Evolutionary conservation across 768 basidiomycete genomes (phyloP).

Genomic region (Suillus variegatus): DNA sequence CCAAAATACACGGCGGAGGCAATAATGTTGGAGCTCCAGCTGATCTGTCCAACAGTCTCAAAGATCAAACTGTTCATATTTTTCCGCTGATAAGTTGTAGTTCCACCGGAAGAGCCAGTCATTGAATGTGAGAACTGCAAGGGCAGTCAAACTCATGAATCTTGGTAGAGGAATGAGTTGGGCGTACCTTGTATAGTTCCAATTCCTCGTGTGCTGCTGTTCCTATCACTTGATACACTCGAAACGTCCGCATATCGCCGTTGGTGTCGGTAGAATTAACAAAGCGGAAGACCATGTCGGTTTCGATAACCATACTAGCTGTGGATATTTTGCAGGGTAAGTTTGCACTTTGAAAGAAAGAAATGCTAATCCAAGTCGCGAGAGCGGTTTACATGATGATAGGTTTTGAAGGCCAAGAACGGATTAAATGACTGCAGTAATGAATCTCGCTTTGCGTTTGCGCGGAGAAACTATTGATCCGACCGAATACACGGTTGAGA

Average conservation of each 20-base stretch:
- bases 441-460: conserved; percentile 1
- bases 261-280: conserved; percentile 29
- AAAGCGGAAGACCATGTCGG: conserved; percentile 42
- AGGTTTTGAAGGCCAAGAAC: background rate
- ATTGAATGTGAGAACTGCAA: conserved; percentile 46
- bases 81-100: conserved; percentile 50
- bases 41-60: conserved; percentile 55
- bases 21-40: conserved; percentile 49
- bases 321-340: background rate
- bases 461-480: conserved; percentile 10
- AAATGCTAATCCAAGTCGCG: background rate
- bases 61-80: conserved; percentile 45
- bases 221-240: conserved; percentile 37
- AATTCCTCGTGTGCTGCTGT: conserved; percentile 25
- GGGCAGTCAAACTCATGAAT: background rate
- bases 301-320: conserved; percentile 29
- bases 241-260: conserved; percentile 46
- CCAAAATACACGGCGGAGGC: conserved; percentile 49
- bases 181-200: conserved; percentile 46
- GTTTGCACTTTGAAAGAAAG: background rate
- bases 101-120: conserved; percentile 42
- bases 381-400: background rate
- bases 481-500: background rate
- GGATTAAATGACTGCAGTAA: background rate
- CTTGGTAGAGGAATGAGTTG: background rate